Evolutionary conservation across 176 grass and related monocot genomes (phyloP).

Genomic region (Rhynchospora tenuis): DNA sequence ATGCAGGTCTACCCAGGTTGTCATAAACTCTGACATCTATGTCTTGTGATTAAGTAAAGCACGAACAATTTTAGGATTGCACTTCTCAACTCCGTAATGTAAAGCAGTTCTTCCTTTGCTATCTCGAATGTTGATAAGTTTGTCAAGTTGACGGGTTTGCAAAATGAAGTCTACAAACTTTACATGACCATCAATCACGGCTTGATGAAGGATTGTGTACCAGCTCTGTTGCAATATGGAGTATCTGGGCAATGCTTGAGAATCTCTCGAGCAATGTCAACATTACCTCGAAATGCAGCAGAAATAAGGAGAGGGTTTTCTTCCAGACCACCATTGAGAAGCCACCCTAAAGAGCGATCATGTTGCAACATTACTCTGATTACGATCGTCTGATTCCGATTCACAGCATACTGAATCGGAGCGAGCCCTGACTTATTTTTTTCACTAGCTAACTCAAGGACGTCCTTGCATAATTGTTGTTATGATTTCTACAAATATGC

Average conservation of each 20-base stretch:
- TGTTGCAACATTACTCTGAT: background rate
- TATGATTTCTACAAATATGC: background rate
- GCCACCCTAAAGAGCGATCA: background rate
- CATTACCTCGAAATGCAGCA: background rate
- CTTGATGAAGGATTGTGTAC: slow-evolving; percentile 21
- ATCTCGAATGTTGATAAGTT: background rate
- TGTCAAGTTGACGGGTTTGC: background rate
- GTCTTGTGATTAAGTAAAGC: background rate
- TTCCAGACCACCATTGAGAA: too few relatives aligned
- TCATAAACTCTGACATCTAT: background rate
- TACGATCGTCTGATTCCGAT: background rate
- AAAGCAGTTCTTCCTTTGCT: background rate
- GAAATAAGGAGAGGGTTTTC: background rate
- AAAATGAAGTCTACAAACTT: slow-evolving; percentile 3
- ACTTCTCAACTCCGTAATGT: background rate
- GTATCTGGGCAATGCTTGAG: slow-evolving; percentile 18
- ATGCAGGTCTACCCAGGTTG: fast-evolving
- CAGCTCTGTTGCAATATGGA: background rate
- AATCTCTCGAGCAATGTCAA: background rate
- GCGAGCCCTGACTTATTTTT: background rate
- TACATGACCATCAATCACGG: background rate
- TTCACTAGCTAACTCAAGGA: background rate
- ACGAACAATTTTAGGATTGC: slow-evolving; percentile 27
- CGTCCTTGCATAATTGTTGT: background rate
- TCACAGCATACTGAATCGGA: slow-evolving; percentile 15